Evolutionary conservation across 208 protist species (phyloP), one percentile per base, ranked within the genome.

Genomic region (Angomonas deanei): DNA sequence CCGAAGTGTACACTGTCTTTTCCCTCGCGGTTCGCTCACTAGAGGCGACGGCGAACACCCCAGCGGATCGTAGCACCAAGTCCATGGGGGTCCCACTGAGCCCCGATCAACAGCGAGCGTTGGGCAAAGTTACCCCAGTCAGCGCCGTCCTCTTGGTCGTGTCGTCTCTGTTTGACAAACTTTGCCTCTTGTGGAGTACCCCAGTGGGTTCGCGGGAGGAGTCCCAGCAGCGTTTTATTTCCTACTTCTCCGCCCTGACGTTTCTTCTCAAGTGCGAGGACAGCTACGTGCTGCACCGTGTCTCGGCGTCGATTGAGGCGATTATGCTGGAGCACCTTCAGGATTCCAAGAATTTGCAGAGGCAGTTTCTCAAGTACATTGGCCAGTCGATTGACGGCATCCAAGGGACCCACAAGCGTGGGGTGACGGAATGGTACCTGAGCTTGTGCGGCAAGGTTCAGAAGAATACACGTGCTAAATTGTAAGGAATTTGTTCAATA

Each of bases 251-350:
- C 1, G 82, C 74, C 0, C 71, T 94, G 21, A 78, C 78, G 46
- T 90, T 91, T 64, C 59, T 94, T 27, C 57, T 94, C 46, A 79
- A 86, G 65, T 94, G 88, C 68, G 72, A 57, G 10, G 78, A 69
- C 36, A 77, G 58, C 21, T 49, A 76, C 23, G 80, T 91, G n/a
- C 61, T 91, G 39, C 76, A 83, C 61, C 82, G 88, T 10, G 88
- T 94, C 27, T 91, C 84, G 38, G 84, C 84, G 28, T 94, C 88
- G 1, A 75, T 94, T 11, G 84, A 94, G 74, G 79, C 84, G 27
- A 72, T 94, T 10, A 59, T 82, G 59, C 61, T 90, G 59, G 84
- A 94, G 54, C 82, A 94, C 56, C 66, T 94, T 19, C 74, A 70
- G 17, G 74, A 74, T 42, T 73, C 81, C 0, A 72, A 68, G 15